Conservation (phyloP, 768 basidiomycete genomes). For the Pleurotus giganteus region DNA sequence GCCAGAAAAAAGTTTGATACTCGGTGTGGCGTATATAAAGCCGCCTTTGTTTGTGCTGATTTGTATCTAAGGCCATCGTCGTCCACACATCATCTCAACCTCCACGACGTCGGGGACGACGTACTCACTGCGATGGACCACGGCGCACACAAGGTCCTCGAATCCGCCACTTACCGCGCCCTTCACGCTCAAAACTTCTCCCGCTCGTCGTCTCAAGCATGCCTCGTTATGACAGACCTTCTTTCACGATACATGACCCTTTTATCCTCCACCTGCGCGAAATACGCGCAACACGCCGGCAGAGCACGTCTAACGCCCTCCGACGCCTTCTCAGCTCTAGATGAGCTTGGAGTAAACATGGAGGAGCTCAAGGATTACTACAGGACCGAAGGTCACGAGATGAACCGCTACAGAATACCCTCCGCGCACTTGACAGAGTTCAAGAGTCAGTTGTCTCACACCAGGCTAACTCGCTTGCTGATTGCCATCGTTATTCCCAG, state of each 20-base stretch:
- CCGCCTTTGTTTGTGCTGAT: not conserved
- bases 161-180: constrained; percentile 64
- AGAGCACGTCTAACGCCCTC: constrained; percentile 51
- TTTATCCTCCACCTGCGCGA: constrained; percentile 63
- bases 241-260: constrained; percentile 72
- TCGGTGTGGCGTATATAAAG: not conserved
- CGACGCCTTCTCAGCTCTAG: constrained; percentile 66
- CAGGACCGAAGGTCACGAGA: constrained; percentile 63
- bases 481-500: constrained; percentile 38
- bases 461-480: constrained; percentile 12
- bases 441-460: constrained; percentile 50
- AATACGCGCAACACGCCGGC: constrained; percentile 77
- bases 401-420: constrained; percentile 65
- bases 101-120: not conserved
- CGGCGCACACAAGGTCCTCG: constrained; percentile 59
- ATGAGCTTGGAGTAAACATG: constrained; percentile 70
- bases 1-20: constrained; percentile 1
- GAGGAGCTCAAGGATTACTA: constrained; percentile 71
- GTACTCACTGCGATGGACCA: constrained; percentile 42
- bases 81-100: not conserved
- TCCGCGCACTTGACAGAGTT: constrained; percentile 69
- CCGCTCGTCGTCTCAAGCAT: constrained; percentile 71
- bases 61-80: not conserved
- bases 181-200: constrained; percentile 79
- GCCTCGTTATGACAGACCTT: constrained; percentile 69